These are phyloP conservation scores for Excoecaria cochinchinensis DNA, from an alignment of 345 rosid genomes.

Conservation along the genomic window DNA sequence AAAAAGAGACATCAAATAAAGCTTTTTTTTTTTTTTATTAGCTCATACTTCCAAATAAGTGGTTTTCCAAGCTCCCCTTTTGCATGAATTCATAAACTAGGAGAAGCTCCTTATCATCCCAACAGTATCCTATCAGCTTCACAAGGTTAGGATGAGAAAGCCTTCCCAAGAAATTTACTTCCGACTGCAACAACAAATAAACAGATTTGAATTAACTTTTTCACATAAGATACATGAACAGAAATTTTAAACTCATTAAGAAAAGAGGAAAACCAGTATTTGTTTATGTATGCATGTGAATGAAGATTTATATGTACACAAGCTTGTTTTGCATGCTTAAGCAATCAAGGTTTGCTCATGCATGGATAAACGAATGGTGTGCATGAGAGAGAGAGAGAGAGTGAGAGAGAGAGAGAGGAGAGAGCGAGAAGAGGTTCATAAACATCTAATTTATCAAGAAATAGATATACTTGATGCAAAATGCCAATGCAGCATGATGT, in stretches of 20 bases:
- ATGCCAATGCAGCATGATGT: background rate
- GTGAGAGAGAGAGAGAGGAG: background rate
- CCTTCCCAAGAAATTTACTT: slow-evolving; percentile 78
- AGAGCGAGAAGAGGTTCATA: background rate
- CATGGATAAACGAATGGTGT: background rate
- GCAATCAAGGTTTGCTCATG: no score
- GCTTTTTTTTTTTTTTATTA: background rate
- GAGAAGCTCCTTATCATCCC: slow-evolving; percentile 76
- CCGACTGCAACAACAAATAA: slow-evolving; percentile 51
- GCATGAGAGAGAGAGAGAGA: background rate
- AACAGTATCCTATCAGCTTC: slow-evolving; percentile 73
- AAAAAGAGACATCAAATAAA: background rate
- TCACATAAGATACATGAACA: background rate
- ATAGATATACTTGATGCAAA: background rate
- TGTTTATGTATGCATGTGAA: background rate
- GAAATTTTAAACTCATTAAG: background rate
- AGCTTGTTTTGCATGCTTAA: background rate
- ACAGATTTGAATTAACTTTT: background rate
- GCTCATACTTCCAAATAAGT: slow-evolving; percentile 72
- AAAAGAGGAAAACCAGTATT: background rate
- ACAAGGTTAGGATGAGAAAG: slow-evolving; percentile 88
- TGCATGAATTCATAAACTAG: slow-evolving; percentile 87
- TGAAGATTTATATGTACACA: background rate
- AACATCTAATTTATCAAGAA: background rate
- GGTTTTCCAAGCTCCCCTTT: slow-evolving; percentile 92